These are phyloP conservation scores for Mucuna pruriens DNA, from an alignment of 306 rosid species.

Conservation along the genomic window DNA sequence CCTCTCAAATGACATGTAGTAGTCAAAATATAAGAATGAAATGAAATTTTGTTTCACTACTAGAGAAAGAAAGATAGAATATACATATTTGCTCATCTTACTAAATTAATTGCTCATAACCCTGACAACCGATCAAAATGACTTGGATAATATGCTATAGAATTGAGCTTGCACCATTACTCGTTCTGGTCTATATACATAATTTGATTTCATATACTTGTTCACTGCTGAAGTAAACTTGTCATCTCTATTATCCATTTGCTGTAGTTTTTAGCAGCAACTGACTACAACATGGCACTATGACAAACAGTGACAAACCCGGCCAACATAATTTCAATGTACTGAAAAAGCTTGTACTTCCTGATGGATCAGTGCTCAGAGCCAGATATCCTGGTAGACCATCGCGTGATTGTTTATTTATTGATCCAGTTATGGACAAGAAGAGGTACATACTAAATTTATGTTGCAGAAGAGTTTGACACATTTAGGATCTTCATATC, in stretches of 20 bases:
- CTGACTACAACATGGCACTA: not conserved
- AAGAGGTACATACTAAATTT: slow-evolving; percentile 14
- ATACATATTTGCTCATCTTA: not conserved
- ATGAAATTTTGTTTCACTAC: slow-evolving; percentile 9
- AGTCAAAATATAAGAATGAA: not conserved
- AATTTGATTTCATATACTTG: not conserved
- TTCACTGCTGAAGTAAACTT: not conserved
- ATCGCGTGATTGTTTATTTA: slow-evolving; percentile 18
- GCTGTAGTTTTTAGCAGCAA: slow-evolving; percentile 20
- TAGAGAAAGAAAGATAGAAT: not conserved
- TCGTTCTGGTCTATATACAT: not conserved
- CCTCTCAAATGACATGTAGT: not conserved
- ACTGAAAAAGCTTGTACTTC: slow-evolving; percentile 30
- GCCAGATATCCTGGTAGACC: slow-evolving; percentile 26
- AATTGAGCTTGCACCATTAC: not conserved
- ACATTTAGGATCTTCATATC: not conserved
- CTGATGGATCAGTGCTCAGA: slow-evolving; percentile 31
- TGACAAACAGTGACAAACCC: slow-evolving; percentile 30
- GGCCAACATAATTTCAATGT: slow-evolving; percentile 25
- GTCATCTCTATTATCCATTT: not conserved
- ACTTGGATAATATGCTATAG: not conserved
- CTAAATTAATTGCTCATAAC: not conserved
- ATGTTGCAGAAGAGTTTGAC: not conserved
- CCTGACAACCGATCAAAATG: not conserved
- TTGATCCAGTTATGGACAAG: slow-evolving; percentile 28